Evolutionary conservation across 1,284 basidiomycete genomes (phyloP), one percentile per base, ranked within the genome.

Genomic region (Erythrobasidium hasegawianum): DNA sequence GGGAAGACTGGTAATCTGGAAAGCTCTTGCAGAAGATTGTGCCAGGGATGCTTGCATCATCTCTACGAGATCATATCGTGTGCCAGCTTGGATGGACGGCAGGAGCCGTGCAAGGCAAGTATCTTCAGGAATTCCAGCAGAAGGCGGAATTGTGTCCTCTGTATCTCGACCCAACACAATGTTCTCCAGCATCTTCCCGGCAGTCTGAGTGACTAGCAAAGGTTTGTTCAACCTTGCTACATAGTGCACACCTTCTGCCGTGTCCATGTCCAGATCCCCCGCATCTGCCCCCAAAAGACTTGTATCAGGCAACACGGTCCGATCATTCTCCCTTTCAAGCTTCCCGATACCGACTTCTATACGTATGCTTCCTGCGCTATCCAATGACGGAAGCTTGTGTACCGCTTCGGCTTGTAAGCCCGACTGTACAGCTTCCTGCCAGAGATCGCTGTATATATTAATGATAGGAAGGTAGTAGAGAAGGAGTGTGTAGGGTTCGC

Each of bases 381-480:
- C 20, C 27, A 65, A 38, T 20, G 14, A 14, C 13, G 38, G 10
- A 5, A 65, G 49, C 20, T 18, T 47, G 22, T 55, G 27, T n/a
- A 65, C 9, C 22, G 55, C 45, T 20, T 50, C 62, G 54, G 22
- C 55, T 22, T 65, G 62, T n/a, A 47, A 65, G 18, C 62, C 62
- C 11, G 62, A 57, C 52, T 57, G 56, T 9, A 50, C 27, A 2
- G 43, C 24, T 1, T 40, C 49, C 1, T 50, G 45, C 62, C 62
- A 65, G 39, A 49, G 29, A 9, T 57, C 33, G 27, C 38, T 57
- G 41, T 50, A 29, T n/a, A 57, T 40, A n/a, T 47, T 14, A 24
- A 50, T 49, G 13, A 56, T 29, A 18, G 54, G 62, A 2, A 53
- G n/a, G 29, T 65, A 49, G 29, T 33, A 65, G 0, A 65, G 20